Evolutionary conservation across 257 asterid genomes (phyloP).

Genomic region (Solanum chmielewskii): DNA sequence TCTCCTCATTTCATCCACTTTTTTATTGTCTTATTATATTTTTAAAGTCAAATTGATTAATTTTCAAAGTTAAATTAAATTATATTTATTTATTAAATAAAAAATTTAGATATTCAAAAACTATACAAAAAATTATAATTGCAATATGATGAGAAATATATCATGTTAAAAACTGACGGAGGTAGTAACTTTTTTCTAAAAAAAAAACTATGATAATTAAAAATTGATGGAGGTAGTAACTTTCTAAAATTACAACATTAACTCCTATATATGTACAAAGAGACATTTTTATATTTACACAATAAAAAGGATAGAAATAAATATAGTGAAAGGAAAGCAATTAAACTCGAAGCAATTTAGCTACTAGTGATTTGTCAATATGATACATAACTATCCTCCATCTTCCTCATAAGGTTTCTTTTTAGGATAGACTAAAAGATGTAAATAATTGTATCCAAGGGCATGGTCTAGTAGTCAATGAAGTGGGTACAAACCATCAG

Average conservation of each 20-base stretch:
- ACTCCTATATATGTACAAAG: neutral
- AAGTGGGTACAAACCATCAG: neutral
- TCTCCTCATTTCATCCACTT: too few relatives aligned
- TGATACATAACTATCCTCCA: neutral
- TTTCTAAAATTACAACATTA: neutral
- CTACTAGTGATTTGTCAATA: neutral
- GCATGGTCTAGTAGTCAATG: neutral
- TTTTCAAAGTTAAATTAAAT: too few relatives aligned
- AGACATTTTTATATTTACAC: neutral
- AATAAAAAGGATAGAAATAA: neutral
- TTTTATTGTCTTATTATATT: too few relatives aligned
- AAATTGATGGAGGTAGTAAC: rapidly evolving
- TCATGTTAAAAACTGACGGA: too few relatives aligned
- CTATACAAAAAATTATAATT: too few relatives aligned
- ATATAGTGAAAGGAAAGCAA: neutral
- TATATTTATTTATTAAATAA: too few relatives aligned
- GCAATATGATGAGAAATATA: too few relatives aligned
- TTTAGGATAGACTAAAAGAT: neutral
- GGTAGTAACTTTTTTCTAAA: too few relatives aligned
- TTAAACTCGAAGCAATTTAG: neutral
- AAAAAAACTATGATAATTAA: too few relatives aligned
- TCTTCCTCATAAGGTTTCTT: neutral
- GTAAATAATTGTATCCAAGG: neutral
- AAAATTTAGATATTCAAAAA: too few relatives aligned
- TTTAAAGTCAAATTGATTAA: too few relatives aligned